These are phyloP conservation scores for Tubosaeta brunneosetosa DNA, from an alignment of 768 basidiomycete genomes.

Conservation along the genomic window DNA sequence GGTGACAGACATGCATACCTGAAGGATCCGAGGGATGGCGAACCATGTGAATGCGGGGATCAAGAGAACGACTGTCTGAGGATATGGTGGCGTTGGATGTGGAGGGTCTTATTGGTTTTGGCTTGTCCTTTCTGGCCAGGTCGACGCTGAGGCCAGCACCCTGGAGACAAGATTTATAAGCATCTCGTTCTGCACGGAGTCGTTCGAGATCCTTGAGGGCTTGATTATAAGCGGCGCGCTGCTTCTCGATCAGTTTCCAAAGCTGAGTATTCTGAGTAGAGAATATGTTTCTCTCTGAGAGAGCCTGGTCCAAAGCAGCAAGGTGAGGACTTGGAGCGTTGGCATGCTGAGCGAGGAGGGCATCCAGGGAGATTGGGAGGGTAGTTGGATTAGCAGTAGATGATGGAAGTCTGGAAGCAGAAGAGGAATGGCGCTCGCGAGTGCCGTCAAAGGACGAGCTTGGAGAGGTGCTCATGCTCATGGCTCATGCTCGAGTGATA, in stretches of 20 bases:
- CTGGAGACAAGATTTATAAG: conserved; percentile 38
- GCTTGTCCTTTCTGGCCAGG: conserved; percentile 29
- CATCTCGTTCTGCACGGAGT: conserved; percentile 74
- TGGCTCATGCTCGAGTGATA: conserved; percentile 1
- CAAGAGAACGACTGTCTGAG: conserved; percentile 16
- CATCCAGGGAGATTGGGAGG: conserved; percentile 43
- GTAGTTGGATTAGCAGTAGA: conserved; percentile 28
- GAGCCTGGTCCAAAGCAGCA: conserved; percentile 67
- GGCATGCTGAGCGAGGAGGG: conserved; percentile 53
- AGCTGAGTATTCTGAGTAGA: conserved; percentile 83
- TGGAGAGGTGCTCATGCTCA: conserved; percentile 13
- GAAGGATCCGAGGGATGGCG: conserved; percentile 32
- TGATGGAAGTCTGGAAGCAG: conserved; percentile 11
- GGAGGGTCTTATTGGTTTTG: conserved; percentile 17
- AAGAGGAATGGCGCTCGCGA: conserved; percentile 20
- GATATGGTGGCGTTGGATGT: conserved; percentile 23
- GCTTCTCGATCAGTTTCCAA: conserved; percentile 95
- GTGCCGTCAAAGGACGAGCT: conserved; percentile 13
- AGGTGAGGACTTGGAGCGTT: conserved; percentile 47
- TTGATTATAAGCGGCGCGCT: conserved; percentile 73
- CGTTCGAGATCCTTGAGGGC: conserved; percentile 84
- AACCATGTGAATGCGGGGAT: conserved; percentile 22
- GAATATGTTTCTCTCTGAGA: conserved; percentile 77
- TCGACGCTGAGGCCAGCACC: conserved; percentile 38
- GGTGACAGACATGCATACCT: conserved; percentile 21